These are phyloP conservation scores for Podospora anserina DNA, from an alignment of 495 filamentous ascomycete species.

Conservation along the genomic window DNA sequence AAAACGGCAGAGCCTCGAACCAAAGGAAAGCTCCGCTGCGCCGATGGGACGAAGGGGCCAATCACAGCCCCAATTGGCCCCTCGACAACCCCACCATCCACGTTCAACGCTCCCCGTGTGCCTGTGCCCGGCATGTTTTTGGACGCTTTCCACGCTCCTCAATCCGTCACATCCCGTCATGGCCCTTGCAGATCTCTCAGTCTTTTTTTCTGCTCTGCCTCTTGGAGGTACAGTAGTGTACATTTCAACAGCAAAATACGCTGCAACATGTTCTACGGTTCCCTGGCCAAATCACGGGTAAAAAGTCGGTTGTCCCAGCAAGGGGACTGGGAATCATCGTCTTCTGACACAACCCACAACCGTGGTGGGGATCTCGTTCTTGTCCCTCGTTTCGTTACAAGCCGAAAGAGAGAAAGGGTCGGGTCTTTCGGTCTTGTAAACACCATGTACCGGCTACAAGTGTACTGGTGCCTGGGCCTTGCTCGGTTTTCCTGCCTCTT, in stretches of 20 bases:
- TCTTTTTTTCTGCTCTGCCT: neutral
- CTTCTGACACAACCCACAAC: conserved; percentile 14
- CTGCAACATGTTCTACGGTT: neutral
- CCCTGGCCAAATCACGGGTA: conserved; percentile 12
- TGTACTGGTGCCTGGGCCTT: conserved; percentile 5
- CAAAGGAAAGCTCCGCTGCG: conserved; percentile 17
- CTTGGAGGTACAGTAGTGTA: neutral
- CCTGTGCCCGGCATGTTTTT: conserved; percentile 1
- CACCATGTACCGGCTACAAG: neutral
- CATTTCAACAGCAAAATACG: neutral
- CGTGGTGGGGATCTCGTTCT: conserved; percentile 15
- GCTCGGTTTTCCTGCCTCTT: conserved; percentile 16
- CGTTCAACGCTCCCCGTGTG: conserved; percentile 10
- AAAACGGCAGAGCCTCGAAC: conserved; percentile 1
- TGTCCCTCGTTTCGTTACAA: conserved; percentile 10
- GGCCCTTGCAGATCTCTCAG: conserved; percentile 15
- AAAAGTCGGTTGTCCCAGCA: conserved; percentile 9
- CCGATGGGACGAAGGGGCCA: conserved; percentile 19
- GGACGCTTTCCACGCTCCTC: neutral
- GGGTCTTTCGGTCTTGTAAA: conserved; percentile 2
- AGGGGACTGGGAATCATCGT: neutral
- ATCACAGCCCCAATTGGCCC: neutral
- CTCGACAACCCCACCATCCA: conserved; percentile 7
- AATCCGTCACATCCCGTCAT: conserved; percentile 28
- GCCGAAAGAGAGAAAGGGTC: neutral